Evolutionary conservation across 257 asterid genomes (phyloP).

Genomic region (Anisodus acutangulus): DNA sequence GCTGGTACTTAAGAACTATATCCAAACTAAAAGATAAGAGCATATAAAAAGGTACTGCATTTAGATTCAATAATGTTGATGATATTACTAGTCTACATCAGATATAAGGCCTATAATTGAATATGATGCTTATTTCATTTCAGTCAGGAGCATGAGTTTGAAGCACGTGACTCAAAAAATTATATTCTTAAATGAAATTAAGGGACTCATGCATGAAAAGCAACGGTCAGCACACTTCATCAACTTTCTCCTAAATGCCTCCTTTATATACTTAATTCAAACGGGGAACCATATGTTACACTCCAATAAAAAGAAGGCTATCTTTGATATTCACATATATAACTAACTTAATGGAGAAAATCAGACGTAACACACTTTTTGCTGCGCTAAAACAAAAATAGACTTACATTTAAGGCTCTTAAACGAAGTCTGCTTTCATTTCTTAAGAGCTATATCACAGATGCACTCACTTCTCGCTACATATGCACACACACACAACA

Average conservation of each 20-base stretch:
- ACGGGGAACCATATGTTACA: neutral
- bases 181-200: neutral
- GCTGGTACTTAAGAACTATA: constrained; percentile 4
- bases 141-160: neutral
- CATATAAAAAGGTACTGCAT: neutral
- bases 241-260: constrained; percentile 18
- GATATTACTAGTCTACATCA: neutral
- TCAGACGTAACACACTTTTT: neutral
- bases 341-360: neutral
- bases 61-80: neutral
- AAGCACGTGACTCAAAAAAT: neutral
- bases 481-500: neutral
- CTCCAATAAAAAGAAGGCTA: neutral
- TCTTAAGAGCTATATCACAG: neutral
- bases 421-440: constrained; percentile 16
- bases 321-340: neutral
- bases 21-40: neutral
- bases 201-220: neutral
- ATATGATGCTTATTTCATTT: constrained; percentile 14
- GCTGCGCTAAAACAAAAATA: neutral
- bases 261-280: neutral
- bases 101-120: neutral
- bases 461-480: neutral
- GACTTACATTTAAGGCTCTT: neutral
- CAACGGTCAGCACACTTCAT: constrained; percentile 2